Percentiles rank a stretch among this genome's conserved stretches.
Evolutionary conservation across 1,284 basidiomycete species (phyloP).

Genomic region (Thelephora terrestris): DNA sequence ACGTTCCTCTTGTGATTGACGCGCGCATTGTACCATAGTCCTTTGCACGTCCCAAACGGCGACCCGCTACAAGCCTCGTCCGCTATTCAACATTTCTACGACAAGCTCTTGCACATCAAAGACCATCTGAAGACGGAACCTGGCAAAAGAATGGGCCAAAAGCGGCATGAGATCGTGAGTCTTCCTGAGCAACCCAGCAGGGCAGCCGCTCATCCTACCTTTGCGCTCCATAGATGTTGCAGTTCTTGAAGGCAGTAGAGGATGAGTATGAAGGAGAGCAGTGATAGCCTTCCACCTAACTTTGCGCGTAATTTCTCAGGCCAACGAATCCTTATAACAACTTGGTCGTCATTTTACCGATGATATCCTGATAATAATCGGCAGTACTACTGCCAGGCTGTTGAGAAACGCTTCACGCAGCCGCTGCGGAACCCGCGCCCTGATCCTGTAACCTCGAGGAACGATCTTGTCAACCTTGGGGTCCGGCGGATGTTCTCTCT

Average conservation of each 20-base stretch:
- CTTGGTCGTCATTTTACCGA: too few relatives aligned
- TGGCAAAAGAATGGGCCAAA: conserved; percentile 61
- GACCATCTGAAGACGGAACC: conserved; percentile 68
- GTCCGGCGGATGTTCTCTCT: too few relatives aligned
- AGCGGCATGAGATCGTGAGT: conserved; percentile 64
- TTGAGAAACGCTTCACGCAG: too few relatives aligned
- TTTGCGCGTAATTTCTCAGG: too few relatives aligned
- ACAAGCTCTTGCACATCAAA: conserved; percentile 73
- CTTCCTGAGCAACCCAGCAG: neutral
- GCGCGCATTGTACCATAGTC: conserved; percentile 26
- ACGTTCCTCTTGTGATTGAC: neutral
- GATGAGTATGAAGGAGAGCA: conserved; percentile 16
- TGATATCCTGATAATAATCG: too few relatives aligned
- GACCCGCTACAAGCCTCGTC: conserved; percentile 39
- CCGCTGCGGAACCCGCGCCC: too few relatives aligned
- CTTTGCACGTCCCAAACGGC: conserved; percentile 52
- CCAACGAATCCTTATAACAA: too few relatives aligned
- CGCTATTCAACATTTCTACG: conserved; percentile 80
- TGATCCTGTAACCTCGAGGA: too few relatives aligned
- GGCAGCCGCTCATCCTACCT: conserved; percentile 2
- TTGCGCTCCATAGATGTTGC: conserved; percentile 18
- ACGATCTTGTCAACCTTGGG: too few relatives aligned
- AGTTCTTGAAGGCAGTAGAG: conserved; percentile 20
- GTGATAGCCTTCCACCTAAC: too few relatives aligned
- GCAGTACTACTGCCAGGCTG: too few relatives aligned